Evolutionary conservation across 495 filamentous ascomycete genomes (phyloP).

Genomic region (Usnea hakonensis): DNA sequence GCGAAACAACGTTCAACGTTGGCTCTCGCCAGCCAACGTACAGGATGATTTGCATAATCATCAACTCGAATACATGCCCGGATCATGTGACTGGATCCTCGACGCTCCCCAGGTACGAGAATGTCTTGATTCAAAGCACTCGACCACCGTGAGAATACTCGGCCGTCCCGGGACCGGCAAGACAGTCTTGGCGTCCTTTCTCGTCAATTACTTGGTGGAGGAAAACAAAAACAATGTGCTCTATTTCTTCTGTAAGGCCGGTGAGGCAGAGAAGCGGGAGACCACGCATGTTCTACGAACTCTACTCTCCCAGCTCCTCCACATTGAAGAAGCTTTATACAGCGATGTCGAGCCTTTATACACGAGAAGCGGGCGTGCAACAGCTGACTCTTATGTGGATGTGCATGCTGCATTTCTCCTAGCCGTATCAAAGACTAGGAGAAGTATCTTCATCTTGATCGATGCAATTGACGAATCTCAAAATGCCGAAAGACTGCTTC

Average conservation of each 20-base stretch:
- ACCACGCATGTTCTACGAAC: conserved; percentile 22
- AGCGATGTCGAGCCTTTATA: conserved; percentile 21
- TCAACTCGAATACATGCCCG: conserved; percentile 20
- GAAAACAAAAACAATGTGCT: conserved; percentile 14
- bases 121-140: conserved; percentile 7
- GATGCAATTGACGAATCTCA: conserved; percentile 29
- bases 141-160: conserved; percentile 18
- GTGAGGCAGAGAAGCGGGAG: conserved; percentile 22
- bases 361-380: conserved; percentile 22
- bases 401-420: conserved; percentile 16
- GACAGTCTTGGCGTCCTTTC: conserved; percentile 23
- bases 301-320: conserved; percentile 23
- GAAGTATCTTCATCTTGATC: conserved; percentile 21
- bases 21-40: conserved; percentile 27
- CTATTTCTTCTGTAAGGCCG: conserved; percentile 29
- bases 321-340: conserved; percentile 22
- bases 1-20: conserved; percentile 13
- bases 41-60: conserved; percentile 26
- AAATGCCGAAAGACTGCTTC: conserved; percentile 15
- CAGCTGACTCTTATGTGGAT: conserved; percentile 23
- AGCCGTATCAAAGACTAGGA: conserved; percentile 11
- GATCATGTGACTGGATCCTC: conserved; percentile 24
- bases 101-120: conserved; percentile 14
- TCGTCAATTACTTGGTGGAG: conserved; percentile 19
- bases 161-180: conserved; percentile 27